Evolutionary conservation across 2,329 filamentous ascomycete genomes (phyloP).

Genomic region (Fusarium verticillioides): DNA sequence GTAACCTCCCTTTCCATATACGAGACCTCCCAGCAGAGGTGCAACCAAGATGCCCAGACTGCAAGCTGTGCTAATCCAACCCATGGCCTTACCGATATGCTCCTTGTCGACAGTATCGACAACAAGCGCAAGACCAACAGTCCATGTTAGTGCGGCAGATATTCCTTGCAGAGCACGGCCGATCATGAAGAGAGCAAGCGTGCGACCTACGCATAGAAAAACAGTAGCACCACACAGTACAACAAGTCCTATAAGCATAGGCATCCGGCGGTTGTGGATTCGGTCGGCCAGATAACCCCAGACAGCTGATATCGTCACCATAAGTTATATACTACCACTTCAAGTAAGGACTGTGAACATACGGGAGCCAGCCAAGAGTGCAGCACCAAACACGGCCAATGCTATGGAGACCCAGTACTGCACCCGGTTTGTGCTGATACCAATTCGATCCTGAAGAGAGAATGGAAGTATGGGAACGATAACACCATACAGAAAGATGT

Average conservation of each 20-base stretch:
- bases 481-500: constrained; percentile 51
- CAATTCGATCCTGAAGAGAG: constrained; percentile 43
- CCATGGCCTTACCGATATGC: constrained; percentile 48
- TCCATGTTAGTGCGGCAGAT: constrained; percentile 51
- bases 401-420: constrained; percentile 53
- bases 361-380: constrained; percentile 48
- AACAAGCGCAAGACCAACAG: constrained; percentile 51
- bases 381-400: constrained; percentile 48
- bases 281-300: constrained; percentile 52
- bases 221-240: constrained; percentile 46
- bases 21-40: constrained; percentile 49
- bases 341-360: constrained; percentile 16
- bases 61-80: constrained; percentile 49
- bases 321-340: neutral
- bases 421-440: constrained; percentile 42
- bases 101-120: constrained; percentile 49
- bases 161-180: constrained; percentile 49
- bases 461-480: constrained; percentile 51
- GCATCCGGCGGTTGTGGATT: constrained; percentile 47
- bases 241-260: constrained; percentile 50
- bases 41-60: constrained; percentile 48
- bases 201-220: constrained; percentile 47
- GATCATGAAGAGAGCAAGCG: constrained; percentile 48
- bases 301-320: constrained; percentile 40
- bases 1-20: constrained; percentile 49